Evolutionary conservation across 139 green algal genomes (phyloP), one percentile per base, ranked within the genome.

Genomic region (Haematococcus lacustris): DNA sequence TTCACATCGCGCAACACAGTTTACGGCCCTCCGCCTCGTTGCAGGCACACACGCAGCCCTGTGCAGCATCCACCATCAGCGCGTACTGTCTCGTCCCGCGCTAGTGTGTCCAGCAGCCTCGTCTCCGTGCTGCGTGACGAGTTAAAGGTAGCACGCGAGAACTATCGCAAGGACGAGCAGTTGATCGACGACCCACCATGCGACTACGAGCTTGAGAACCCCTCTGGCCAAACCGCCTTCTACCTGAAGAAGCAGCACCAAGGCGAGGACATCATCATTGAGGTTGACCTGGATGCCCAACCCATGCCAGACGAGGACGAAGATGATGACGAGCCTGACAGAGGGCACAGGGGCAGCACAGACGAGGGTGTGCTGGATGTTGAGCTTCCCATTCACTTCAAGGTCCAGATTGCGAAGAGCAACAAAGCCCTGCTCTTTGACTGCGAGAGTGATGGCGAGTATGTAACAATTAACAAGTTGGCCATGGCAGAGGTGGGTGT

Each of bases 391-490:
- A n/a, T n/a, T n/a, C n/a, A n/a, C n/a, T n/a, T n/a, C n/a, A n/a
- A n/a, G n/a, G n/a, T n/a, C n/a, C n/a, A n/a, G n/a, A n/a, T n/a
- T n/a, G n/a, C n/a, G n/a, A 90, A 89, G 73, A 78, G 76, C 47
- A 60, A 73, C n/a, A 68, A 63, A 1, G 51, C 62, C 30, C 75
- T 92, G 30, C 70, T 74, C 9, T 92, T 91, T 74, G 84, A 88
- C 51, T 91, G 87, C 73, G 74, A 83, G 38, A 87, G 76, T 35
- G 71, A 91, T 32, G 89, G 87, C 51, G 76, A 86, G 66, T 85
- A 85, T 65, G 37, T 93, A 0, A 39, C 51, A 30, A 84, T 94
- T 39, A 71, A 67, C 6, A 51, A 87, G 33, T 76, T 90, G 1
- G 39, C 71, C 1, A 60, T 89, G 57, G 79, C n/a, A n/a, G n/a